Evolutionary conservation across 257 asterid species (phyloP), one percentile per base, ranked within the genome.

Genomic region (Rubia yunnanensis): DNA sequence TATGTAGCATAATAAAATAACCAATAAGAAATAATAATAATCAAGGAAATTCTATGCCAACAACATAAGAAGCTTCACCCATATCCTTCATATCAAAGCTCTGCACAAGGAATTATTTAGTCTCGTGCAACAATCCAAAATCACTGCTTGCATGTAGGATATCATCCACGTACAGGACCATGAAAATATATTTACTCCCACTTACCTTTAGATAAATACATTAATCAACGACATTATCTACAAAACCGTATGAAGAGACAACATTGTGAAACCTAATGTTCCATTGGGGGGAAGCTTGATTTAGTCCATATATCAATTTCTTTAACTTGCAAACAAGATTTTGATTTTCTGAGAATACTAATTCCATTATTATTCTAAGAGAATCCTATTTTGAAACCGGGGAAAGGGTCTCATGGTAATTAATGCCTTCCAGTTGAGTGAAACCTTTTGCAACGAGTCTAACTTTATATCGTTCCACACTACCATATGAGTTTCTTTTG

Each of bases 11-110:
- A n/a, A n/a, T n/a, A n/a, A n/a, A n/a, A n/a, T n/a, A n/a, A n/a
- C n/a, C n/a, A n/a, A n/a, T n/a, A n/a, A n/a, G n/a, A n/a, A n/a
- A n/a, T n/a, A n/a, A n/a, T n/a, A n/a, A n/a, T n/a, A n/a, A n/a
- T n/a, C n/a, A n/a, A n/a, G n/a, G 53, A 34, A 67, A 54, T 30
- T 67, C 55, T 41, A 38, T 59, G 15, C 67, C 67, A 44, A 46
- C 50, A 18, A 60, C 52, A 69, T 60, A 10, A 0, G 59, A 39
- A 14, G 61, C 54, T 23, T 35, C 57, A 18, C 57, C 57, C 5
- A 50, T 2, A n/a, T 50, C 57, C 20, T 50, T 50, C 57, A 50
- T 50, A 2, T 50, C 27, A 50, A 50, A 50, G 18, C 20, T 50
- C 1, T n/a, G 17, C 5, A 5, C 4, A 1, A 50, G 57, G 18